These are phyloP conservation scores for Cutaneotrichosporon sp. DNA, from an alignment of 1,284 basidiomycete genomes.

Conservation along the genomic window DNA sequence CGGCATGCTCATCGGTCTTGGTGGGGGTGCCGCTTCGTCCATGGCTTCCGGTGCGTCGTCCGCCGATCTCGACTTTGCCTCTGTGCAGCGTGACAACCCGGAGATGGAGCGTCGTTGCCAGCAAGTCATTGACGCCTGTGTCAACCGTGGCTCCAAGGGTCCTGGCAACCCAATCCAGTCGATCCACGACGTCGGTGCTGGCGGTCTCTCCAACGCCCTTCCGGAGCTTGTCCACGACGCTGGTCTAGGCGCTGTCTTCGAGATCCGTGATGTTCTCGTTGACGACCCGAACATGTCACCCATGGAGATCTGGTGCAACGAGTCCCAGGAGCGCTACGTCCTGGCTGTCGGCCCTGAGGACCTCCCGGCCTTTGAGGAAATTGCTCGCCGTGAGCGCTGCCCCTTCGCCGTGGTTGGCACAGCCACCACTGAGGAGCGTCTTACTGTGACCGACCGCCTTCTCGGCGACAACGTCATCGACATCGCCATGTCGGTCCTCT, in stretches of 20 bases:
- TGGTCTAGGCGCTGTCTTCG: slow-evolving; percentile 82
- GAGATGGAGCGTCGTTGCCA: slow-evolving; percentile 98
- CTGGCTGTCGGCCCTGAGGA: slow-evolving; percentile 69
- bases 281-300: slow-evolving; percentile 93
- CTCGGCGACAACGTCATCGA: slow-evolving; percentile 75
- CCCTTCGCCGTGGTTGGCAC: slow-evolving; percentile 81
- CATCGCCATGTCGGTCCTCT: slow-evolving; percentile 90
- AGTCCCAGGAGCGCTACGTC: slow-evolving; percentile 97
- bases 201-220: slow-evolving; percentile 92
- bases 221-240: slow-evolving; percentile 97
- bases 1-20: slow-evolving; percentile 92
- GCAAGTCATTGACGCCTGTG: slow-evolving; percentile 92
- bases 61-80: slow-evolving; percentile 92
- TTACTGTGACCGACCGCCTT: slow-evolving; percentile 85
- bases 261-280: slow-evolving; percentile 87
- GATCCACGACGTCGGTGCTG: slow-evolving; percentile 97
- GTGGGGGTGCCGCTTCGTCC: slow-evolving; percentile 92
- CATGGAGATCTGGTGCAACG: slow-evolving; percentile 99
- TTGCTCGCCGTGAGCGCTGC: slow-evolving; percentile 84
- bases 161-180: slow-evolving; percentile 77
- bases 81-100: slow-evolving; percentile 94
- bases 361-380: slow-evolving; percentile 60
- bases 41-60: slow-evolving; percentile 82
- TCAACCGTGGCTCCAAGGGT: slow-evolving; percentile 55
- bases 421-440: slow-evolving; percentile 72